Evolutionary conservation across 129 eudicot species (phyloP).

Genomic region (Flaveria ramosissima): DNA sequence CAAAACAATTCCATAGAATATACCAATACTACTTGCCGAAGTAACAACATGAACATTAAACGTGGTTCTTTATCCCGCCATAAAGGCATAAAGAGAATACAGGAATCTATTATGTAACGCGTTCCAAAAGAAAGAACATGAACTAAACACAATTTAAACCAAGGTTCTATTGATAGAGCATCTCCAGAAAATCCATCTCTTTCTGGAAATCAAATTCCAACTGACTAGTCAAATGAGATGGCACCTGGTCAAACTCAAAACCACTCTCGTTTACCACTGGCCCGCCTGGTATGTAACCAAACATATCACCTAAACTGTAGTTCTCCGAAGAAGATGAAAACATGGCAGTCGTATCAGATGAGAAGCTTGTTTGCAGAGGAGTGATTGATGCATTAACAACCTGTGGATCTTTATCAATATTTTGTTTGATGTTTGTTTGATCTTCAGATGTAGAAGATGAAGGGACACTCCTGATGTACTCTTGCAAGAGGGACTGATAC

Average conservation of each 20-base stretch:
- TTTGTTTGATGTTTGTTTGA: conserved; percentile 19
- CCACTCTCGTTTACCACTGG: conserved; percentile 25
- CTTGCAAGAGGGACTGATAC: conserved; percentile 41
- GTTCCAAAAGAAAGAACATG: conserved; percentile 27
- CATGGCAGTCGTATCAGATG: conserved; percentile 12
- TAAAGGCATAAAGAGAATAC: not conserved
- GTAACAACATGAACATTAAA: not conserved
- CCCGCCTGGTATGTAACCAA: conserved; percentile 28
- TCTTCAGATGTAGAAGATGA: conserved; percentile 37
- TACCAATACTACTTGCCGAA: not conserved
- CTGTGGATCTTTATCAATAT: conserved; percentile 13
- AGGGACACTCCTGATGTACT: conserved; percentile 43
- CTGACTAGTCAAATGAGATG: conserved; percentile 36
- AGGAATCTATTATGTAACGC: not conserved
- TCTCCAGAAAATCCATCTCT: conserved; percentile 51
- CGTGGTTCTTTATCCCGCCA: conserved; percentile 1
- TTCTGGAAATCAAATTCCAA: conserved; percentile 43
- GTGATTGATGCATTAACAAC: not conserved
- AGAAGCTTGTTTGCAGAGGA: conserved; percentile 18
- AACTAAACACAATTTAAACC: conserved; percentile 17
- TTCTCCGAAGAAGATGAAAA: conserved; percentile 30
- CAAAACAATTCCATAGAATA: not conserved
- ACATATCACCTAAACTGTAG: conserved; percentile 24
- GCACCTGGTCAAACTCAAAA: conserved; percentile 30
- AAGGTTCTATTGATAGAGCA: conserved; percentile 38